Conservation (phyloP, 768 basidiomycete genomes). For the Leccinellum luteum region DNA sequence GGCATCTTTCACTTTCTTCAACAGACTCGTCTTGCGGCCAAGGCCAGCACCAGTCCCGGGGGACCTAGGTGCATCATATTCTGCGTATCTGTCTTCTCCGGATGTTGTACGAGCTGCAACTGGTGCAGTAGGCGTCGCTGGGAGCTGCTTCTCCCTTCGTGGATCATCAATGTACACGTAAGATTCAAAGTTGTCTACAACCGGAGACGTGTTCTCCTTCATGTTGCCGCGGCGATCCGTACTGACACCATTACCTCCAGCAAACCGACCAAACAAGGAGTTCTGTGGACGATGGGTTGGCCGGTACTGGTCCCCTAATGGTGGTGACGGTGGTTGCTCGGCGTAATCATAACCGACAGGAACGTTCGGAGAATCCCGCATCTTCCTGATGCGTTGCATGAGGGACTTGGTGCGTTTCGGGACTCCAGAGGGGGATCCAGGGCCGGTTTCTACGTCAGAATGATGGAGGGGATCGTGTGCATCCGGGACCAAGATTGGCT, state of each 20-base stretch:
- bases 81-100: conserved; percentile 37
- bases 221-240: conserved; percentile 36
- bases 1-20: conserved; percentile 76
- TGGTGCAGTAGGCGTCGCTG: conserved; percentile 39
- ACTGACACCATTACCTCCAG: conserved; percentile 33
- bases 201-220: conserved; percentile 32
- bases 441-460: conserved; percentile 34
- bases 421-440: conserved; percentile 42
- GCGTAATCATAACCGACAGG: conserved; percentile 53
- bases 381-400: conserved; percentile 86
- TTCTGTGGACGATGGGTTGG: conserved; percentile 73
- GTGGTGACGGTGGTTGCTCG: conserved; percentile 45
- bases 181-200: conserved; percentile 41
- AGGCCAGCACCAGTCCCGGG: conserved; percentile 44
- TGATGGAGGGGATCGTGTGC: conserved; percentile 41
- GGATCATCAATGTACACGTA: conserved; percentile 64
- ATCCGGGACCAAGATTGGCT: conserved; percentile 79
- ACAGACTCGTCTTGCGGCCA: conserved; percentile 71
- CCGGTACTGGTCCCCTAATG: conserved; percentile 39
- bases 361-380: conserved; percentile 84
- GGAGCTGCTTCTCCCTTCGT: conserved; percentile 53
- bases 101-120: conserved; percentile 23
- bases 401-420: conserved; percentile 78
- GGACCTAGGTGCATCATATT: conserved; percentile 45
- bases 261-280: conserved; percentile 76